Percentiles rank a stretch among this genome's conserved stretches.
These are phyloP conservation scores for Ampelomyces quisqualis DNA, from an alignment of 2,329 filamentous ascomycete species.

Conservation along the genomic window DNA sequence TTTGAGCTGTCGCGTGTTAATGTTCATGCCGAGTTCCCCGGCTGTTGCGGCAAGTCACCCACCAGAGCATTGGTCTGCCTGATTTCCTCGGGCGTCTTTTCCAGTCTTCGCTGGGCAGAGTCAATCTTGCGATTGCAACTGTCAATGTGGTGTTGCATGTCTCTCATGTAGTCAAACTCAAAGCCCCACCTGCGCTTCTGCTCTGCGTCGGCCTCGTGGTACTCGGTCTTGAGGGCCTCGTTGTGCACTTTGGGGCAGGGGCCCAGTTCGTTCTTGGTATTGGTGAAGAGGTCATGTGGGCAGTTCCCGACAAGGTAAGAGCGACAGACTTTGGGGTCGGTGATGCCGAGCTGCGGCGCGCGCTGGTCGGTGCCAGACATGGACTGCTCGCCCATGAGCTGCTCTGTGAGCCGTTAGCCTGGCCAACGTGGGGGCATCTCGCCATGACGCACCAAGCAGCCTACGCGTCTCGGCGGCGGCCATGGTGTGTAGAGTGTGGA, in stretches of 20 bases:
- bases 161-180: slow-evolving; percentile 93
- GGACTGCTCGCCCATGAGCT: slow-evolving; percentile 74
- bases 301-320: slow-evolving; percentile 93
- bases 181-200: slow-evolving; percentile 82
- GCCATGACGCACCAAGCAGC: slow-evolving; percentile 74
- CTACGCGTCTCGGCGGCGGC: slow-evolving; percentile 98
- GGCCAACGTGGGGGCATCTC: background rate
- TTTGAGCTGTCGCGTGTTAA: slow-evolving; percentile 59
- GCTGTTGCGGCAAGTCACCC: slow-evolving; percentile 25
- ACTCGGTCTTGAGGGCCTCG: slow-evolving; percentile 85
- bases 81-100: slow-evolving; percentile 98
- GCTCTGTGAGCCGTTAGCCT: slow-evolving; percentile 60
- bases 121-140: slow-evolving; percentile 96
- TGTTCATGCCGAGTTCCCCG: too few relatives aligned
- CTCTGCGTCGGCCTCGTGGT: slow-evolving; percentile 68
- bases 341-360: slow-evolving; percentile 80
- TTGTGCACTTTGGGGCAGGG: slow-evolving; percentile 85
- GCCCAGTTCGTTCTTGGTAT: slow-evolving; percentile 97
- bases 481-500: slow-evolving; percentile 57
- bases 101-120: slow-evolving; percentile 79
- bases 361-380: slow-evolving; percentile 74
- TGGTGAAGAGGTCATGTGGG: slow-evolving; percentile 98
- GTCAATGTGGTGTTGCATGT: slow-evolving; percentile 95
- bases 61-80: slow-evolving; percentile 86
- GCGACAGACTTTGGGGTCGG: slow-evolving; percentile 89